phyloP scores from a whole-genome alignment of 441 rosid genomes.

The Gossypium laxum region DNA sequence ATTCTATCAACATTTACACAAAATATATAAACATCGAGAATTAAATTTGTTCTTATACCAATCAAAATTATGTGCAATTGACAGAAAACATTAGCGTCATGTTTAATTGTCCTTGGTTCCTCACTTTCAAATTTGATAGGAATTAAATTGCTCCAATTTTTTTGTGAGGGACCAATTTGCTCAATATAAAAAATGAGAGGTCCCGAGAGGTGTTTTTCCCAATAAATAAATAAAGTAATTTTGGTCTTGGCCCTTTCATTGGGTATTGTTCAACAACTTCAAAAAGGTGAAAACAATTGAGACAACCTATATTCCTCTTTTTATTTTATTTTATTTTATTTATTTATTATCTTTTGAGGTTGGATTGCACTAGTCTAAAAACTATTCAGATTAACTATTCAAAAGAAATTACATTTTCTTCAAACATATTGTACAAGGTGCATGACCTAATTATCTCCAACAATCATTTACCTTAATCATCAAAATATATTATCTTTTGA shows the following conservation, averaged over 20 bases:
- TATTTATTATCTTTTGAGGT: too few relatives aligned
- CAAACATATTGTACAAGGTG: neutral
- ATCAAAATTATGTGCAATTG: neutral
- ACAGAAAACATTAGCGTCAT: neutral
- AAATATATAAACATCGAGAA: neutral
- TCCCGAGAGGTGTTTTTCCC: too few relatives aligned
- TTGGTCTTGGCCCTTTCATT: too few relatives aligned
- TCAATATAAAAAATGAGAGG: too few relatives aligned
- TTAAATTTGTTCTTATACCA: neutral
- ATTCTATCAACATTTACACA: neutral
- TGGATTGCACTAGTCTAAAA: too few relatives aligned
- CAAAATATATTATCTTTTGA: neutral
- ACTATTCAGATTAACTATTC: neutral
- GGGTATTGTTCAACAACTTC: too few relatives aligned
- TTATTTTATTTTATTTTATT: too few relatives aligned
- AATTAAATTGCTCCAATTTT: neutral
- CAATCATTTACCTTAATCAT: neutral
- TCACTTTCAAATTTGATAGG: neutral
- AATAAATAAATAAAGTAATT: too few relatives aligned
- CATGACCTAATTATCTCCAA: neutral
- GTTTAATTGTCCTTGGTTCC: neutral
- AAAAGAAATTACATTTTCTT: neutral
- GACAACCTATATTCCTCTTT: too few relatives aligned
- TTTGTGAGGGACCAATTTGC: too few relatives aligned
- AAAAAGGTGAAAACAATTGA: too few relatives aligned